Evolutionary conservation across 345 rosid genomes (phyloP), one percentile per base, ranked within the genome.

Genomic region (Lenwebbia sp.): DNA sequence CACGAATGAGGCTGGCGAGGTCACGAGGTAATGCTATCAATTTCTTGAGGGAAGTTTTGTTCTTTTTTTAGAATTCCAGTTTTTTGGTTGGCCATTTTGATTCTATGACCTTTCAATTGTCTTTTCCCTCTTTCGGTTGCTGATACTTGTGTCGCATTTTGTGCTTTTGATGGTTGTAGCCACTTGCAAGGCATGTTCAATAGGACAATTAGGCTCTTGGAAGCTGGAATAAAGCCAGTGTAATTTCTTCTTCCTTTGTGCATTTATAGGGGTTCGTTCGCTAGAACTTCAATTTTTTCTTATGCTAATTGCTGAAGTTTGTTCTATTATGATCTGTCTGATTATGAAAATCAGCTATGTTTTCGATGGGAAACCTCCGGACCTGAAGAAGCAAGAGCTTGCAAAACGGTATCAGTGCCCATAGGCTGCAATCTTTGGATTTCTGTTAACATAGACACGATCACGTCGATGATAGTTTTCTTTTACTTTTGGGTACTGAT

Each of bases 201-300:
- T 85, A 93, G 98, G 84, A 97, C 99, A 12, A 95, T 96, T 89
- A 94, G 98, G 89, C 98, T 97, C 84, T 94, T 97, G 51, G 99
- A 96, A 89, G 92, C 99, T 86, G 99, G 99, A 88, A 96, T 97
- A 51, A 95, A 97, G 92, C 99, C 99, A 83, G 93, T 92, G 98
- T 95, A 97, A 90, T 86, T 88, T 81, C 30, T 84, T 55, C 55
- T 53, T 53, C 22, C 84, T 33, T 88, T 85, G 17, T 25, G 65
- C 6, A 26, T 56, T 41, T 76, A 19, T 9, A 21, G 4, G 33
- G 17, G 54, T 87, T 74, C 54, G 58, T 81, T 82, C 17, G 15
- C 54, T 83, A 55, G 78, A 8, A 33, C 47, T 70, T 70, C 78
- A 70, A 19, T 70, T 53, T 55, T 10, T 40, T n/a, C 33, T 30